Evolutionary conservation across 495 filamentous ascomycete genomes (phyloP), one percentile per base, ranked within the genome.

Genomic region (Cercophora newfieldiana): DNA sequence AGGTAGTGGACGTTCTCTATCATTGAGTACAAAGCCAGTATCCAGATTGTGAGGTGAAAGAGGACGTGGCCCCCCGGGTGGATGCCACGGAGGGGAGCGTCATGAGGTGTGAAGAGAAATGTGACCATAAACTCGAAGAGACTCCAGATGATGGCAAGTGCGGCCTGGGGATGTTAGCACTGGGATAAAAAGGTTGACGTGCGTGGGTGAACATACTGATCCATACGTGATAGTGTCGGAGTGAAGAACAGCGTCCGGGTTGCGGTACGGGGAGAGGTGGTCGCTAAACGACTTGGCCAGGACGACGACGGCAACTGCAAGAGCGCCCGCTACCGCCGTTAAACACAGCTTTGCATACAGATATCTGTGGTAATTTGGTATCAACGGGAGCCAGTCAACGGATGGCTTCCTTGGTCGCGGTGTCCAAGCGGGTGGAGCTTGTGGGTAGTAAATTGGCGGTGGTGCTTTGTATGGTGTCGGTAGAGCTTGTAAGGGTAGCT

Each of bases 61-160:
- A 65, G 75, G 63, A 81, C 74, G 47, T 78, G 76, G 16, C 69
- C 71, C 12, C 77, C 77, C 1, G 78, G 77, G 57, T 78, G 77
- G 56, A 80, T 76, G 26, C 73, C 74, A 4, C 68, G 56, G 12
- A 71, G 70, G 26, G 67, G 66, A 24, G 51, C 25, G 10, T 53
- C 25, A 8, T 26, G 22, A 25, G 22, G 26, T 10, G 22, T 57
- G 16, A 73, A 74, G 14, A 71, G 33, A 21, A 54, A 69, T 10
- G 70, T 70, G 4, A 65, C 74, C 37, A 81, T 67, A 16, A 79
- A 56, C 51, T 83, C 80, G 48, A 74, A 61, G 8, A 65, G 49
- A 19, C 72, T 74, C 72, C 80, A 79, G 24, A 81, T 16, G 8
- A 79, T 68, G 1, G 77, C 73, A 4, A 72, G 63, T 28, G 71